Evolutionary conservation across 2,329 filamentous ascomycete genomes (phyloP).

Genomic region (Aspergillus ruber): DNA sequence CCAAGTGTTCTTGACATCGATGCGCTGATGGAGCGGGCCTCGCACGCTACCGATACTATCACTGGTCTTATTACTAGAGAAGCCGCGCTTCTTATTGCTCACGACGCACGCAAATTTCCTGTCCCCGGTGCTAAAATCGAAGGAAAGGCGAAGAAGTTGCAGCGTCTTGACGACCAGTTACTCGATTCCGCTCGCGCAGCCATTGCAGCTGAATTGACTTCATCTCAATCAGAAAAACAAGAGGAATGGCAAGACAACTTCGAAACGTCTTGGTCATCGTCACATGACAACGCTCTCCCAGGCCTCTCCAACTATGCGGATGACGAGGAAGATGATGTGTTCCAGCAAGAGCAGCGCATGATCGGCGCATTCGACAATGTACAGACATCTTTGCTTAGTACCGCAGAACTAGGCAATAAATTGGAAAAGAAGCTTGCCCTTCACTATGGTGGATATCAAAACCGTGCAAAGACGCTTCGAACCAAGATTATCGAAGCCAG

Average conservation of each 20-base stretch:
- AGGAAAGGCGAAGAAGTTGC: constrained; percentile 55
- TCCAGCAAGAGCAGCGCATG: constrained; percentile 53
- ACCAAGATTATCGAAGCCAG: constrained; percentile 73
- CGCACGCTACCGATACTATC: constrained; percentile 56
- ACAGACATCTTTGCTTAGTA: constrained; percentile 64
- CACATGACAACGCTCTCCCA: constrained; percentile 53
- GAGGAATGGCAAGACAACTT: constrained; percentile 43
- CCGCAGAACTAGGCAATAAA: constrained; percentile 75
- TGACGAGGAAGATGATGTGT: constrained; percentile 63
- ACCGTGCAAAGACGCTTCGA: constrained; percentile 71
- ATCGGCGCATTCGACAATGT: constrained; percentile 67
- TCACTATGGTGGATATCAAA: constrained; percentile 83
- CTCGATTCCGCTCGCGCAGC: constrained; percentile 70
- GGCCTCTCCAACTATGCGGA: constrained; percentile 75
- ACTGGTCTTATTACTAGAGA: constrained; percentile 68
- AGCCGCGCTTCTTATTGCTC: constrained; percentile 69
- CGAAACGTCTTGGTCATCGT: constrained; percentile 45
- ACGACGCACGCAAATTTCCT: constrained; percentile 71
- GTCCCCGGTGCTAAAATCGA: constrained; percentile 61
- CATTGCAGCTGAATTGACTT: constrained; percentile 62
- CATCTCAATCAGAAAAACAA: constrained; percentile 47
- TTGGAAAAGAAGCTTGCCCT: constrained; percentile 88
- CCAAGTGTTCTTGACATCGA: constrained; percentile 67
- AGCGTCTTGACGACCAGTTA: constrained; percentile 62
- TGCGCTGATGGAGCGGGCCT: constrained; percentile 58